These are phyloP conservation scores for Populus pruinosa DNA, from an alignment of 345 rosid genomes.

Conservation along the genomic window DNA sequence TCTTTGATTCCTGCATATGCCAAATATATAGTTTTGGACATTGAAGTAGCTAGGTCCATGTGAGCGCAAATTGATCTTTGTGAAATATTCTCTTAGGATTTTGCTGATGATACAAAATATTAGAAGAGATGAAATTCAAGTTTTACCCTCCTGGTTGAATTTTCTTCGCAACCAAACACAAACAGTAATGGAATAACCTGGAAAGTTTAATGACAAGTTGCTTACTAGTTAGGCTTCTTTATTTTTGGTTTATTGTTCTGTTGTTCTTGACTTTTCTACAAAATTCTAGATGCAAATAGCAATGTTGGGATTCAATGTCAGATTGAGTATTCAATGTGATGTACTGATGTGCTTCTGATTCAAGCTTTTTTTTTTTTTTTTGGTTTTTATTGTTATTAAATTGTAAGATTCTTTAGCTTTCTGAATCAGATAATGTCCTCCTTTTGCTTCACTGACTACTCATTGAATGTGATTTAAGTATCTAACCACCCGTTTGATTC, in stretches of 20 bases:
- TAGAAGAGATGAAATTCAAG: background rate
- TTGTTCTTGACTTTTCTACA: conserved; percentile 13
- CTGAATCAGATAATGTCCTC: conserved; percentile 42
- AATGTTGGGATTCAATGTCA: conserved; percentile 54
- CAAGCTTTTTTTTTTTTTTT: conserved; percentile 14
- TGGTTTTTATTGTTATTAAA: conserved; percentile 33
- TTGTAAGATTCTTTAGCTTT: conserved; percentile 28
- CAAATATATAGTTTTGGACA: background rate
- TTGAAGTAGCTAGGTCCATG: background rate
- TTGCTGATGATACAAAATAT: background rate
- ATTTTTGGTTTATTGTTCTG: conserved; percentile 8
- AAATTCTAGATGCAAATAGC: conserved; percentile 13
- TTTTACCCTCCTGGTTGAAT: background rate
- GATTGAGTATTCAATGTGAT: conserved; percentile 31
- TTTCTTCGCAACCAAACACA: conserved; percentile 29
- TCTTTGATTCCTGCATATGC: background rate
- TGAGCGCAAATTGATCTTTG: background rate
- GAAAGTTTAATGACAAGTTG: conserved; percentile 2
- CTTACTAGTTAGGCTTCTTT: conserved; percentile 4
- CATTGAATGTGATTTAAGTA: conserved; percentile 20
- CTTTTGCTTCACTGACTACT: conserved; percentile 20
- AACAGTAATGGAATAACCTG: conserved; percentile 12
- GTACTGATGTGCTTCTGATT: conserved; percentile 34
- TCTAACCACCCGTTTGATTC: conserved; percentile 22
- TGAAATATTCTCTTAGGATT: background rate